Conservation (phyloP, 208 protist genomes). For the Herpetomonas tarakana region DNA sequence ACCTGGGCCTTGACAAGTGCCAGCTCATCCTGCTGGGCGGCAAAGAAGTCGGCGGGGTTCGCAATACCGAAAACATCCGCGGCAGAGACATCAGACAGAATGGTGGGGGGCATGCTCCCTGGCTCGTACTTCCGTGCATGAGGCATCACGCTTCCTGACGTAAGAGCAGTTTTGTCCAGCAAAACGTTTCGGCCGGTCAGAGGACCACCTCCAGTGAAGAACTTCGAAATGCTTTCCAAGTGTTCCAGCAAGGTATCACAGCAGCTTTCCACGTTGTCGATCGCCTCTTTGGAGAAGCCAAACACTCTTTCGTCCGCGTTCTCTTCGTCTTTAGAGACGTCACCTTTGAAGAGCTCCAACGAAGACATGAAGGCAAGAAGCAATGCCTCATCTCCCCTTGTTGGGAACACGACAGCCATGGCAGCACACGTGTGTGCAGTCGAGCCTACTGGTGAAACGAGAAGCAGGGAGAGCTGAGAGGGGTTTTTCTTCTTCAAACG, state of each 20-base stretch:
- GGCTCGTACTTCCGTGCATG: neutral
- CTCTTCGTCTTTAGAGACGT: neutral
- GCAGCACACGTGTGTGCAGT: too few species aligned
- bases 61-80: neutral
- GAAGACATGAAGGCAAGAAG: conserved; percentile 26
- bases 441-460: neutral
- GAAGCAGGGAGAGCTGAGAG: neutral
- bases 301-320: neutral
- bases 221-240: conserved; percentile 8
- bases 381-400: conserved; percentile 17
- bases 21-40: conserved; percentile 22
- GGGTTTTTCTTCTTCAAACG: too few species aligned
- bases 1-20: conserved; percentile 21
- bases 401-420: conserved; percentile 44
- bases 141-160: neutral
- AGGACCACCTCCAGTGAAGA: conserved; percentile 10
- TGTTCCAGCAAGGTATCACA: conserved; percentile 18
- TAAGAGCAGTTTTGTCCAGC: neutral
- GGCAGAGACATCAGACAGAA: neutral
- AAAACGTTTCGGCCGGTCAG: neutral
- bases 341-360: neutral
- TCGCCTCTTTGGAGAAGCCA: conserved; percentile 9
- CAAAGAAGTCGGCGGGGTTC: conserved; percentile 16
- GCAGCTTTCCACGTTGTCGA: conserved; percentile 12
- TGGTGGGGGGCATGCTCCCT: neutral